Evolutionary conservation across 75 land plant species (phyloP), one percentile per base, ranked within the genome.

Genomic region (Selaginella tamariscina): DNA sequence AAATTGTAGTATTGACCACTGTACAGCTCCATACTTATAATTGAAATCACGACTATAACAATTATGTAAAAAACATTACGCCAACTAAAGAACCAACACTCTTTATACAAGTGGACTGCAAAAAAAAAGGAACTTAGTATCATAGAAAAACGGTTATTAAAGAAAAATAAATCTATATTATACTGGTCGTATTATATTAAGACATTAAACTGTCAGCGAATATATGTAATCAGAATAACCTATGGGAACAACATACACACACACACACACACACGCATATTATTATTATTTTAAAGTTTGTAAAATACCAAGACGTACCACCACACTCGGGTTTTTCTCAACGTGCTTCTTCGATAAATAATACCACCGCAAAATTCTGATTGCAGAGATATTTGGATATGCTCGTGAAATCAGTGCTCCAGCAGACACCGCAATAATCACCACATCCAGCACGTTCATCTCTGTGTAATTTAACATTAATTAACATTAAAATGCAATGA

Each of bases 11-110:
- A 77, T 54, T 67, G n/a, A 26, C 75, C 75, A 31, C 76, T 70
- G 60, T 72, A 77, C 2, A 77, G 59, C 26, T 77, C 70, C 78
- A 77, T 77, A 8, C 70, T 29, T 64, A 77, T 72, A 15, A 77
- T 73, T 1, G 76, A 66, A 63, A 72, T 71, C 26, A 77, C 75
- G 49, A 77, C 1, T 0, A 72, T 27, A 20, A 77, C 22, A 0
- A 77, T 22, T 1, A 77, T 26, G 55, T 29, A 72, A 60, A 77
- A 77, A 77, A 72, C 24, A 44, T 55, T 9, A 77, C 68, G 32
- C 76, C 68, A 22, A 69, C 56, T 1, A 77, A 59, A n/a, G 44
- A 32, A 18, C 59, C 75, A 15, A 68, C 21, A 21, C 78, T 73
- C 54, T 31, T 30, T 13, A 77, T 56, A 56, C 77, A 75, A 27